Percentiles rank a stretch among this genome's conserved stretches.
Evolutionary conservation across 352 stramenopile genomes (phyloP).

Genomic region (Globisporangium canariense): DNA sequence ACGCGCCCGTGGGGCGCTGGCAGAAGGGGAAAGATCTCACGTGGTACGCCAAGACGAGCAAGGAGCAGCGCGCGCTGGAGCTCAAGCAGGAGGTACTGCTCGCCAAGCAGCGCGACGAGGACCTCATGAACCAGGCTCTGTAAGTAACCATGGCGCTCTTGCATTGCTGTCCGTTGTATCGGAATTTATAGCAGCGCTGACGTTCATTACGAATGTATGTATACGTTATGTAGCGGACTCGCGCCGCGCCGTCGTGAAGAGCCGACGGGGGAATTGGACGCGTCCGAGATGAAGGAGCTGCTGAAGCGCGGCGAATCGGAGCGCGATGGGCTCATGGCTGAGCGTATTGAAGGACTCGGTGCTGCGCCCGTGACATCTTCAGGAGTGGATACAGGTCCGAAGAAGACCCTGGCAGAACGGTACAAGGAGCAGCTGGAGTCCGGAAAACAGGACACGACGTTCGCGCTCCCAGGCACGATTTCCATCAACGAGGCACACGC

Average conservation of each 20-base stretch:
- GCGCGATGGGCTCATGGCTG: slow-evolving; percentile 58
- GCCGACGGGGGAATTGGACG: slow-evolving; percentile 50
- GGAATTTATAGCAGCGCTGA: background rate
- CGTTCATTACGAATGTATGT: background rate
- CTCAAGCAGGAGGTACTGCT: slow-evolving; percentile 62
- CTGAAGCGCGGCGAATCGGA: slow-evolving; percentile 74
- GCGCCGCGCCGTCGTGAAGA: slow-evolving; percentile 48
- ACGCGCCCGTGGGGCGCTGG: slow-evolving; percentile 87
- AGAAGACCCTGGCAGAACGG: slow-evolving; percentile 66
- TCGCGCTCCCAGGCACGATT: slow-evolving; percentile 52
- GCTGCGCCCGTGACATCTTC: slow-evolving; percentile 51
- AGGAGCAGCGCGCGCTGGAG: slow-evolving; percentile 43
- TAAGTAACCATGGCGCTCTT: slow-evolving; percentile 28
- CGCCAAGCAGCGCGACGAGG: slow-evolving; percentile 82
- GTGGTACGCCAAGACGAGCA: slow-evolving; percentile 86
- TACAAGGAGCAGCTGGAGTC: slow-evolving; percentile 65
- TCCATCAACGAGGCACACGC: background rate
- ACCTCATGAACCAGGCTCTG: slow-evolving; percentile 89
- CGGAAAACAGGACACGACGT: slow-evolving; percentile 53
- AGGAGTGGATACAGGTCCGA: slow-evolving; percentile 41
- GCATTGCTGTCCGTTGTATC: background rate
- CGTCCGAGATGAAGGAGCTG: slow-evolving; percentile 83
- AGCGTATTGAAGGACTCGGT: slow-evolving; percentile 85
- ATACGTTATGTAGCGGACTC: slow-evolving; percentile 42
- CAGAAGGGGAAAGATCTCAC: slow-evolving; percentile 88